Evolutionary conservation across 768 basidiomycete genomes (phyloP), one percentile per base, ranked within the genome.

Genomic region (Lyophyllum shimeji): DNA sequence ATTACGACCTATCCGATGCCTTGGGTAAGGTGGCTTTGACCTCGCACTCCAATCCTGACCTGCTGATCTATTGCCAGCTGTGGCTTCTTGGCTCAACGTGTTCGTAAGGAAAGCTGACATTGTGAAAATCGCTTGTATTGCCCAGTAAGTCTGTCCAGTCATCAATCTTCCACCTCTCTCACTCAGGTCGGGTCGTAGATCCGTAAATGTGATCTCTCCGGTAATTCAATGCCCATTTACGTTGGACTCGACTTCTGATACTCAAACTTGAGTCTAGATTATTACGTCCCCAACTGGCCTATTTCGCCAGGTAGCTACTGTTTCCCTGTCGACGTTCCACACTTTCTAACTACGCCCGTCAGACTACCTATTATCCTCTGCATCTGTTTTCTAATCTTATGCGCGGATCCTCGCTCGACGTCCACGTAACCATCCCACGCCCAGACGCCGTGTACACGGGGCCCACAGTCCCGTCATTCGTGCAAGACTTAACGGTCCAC

Each of bases 1-100:
- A 74, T 49, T 83, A 82, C 58, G 80, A 82, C 57, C 69, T 79
- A 18, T 80, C 78, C 8, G 82, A 82, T 62, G 79, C 80, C 31
- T 68, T 82, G 3, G 74, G 75, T 75, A 57, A 8, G 61, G 12
- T 23, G 17, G 45, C 42, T 2, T 39, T 46, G 42, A 27, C 8
- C 55, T 8, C 55, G 60, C 9, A 34, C 25, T 48, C 6, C 25
- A n/a, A 44, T 34, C 15, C 13, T 55, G 18, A 20, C 33, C 4
- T 15, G 9, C 47, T 18, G n/a, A 46, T 61, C 24, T 58, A n/a
- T 29, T 9, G 58, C 8, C 61, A 76, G 83, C 82, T 17, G 82
- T 86, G 48, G 81, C 80, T 2, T 72, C 81, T 8, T 86, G 83
- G 82, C 67, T 86, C 50, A 84, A 85, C 62, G 78, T 84, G 4